phyloP scores from a whole-genome alignment of 2,329 filamentous ascomycete genomes.

The Botrytis porri region DNA sequence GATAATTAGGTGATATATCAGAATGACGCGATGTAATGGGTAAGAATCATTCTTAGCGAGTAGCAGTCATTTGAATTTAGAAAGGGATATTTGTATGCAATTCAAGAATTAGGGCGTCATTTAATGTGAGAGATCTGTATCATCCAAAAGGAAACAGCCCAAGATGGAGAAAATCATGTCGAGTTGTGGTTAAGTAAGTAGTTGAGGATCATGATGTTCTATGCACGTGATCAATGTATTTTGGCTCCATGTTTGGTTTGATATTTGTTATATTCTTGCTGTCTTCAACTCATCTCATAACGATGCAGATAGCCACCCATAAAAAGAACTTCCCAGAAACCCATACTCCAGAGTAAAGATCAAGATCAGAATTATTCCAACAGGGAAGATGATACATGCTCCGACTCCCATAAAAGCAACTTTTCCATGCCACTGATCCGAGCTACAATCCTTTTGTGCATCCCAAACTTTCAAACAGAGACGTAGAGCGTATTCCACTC shows the following conservation, averaged over 20 bases:
- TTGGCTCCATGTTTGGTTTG: background rate
- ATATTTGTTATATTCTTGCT: background rate
- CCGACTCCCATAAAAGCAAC: constrained; percentile 13
- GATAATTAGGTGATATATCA: background rate
- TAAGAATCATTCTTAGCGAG: background rate
- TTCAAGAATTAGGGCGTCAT: background rate
- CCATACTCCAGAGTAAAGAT: constrained; percentile 11
- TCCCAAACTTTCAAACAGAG: constrained; percentile 1
- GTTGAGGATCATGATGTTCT: background rate
- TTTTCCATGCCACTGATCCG: constrained; percentile 11
- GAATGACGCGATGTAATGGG: background rate
- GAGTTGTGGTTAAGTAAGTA: background rate
- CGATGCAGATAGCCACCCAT: background rate
- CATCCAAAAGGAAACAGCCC: background rate
- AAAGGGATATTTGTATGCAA: background rate
- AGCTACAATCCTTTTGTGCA: constrained; percentile 3
- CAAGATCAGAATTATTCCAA: background rate
- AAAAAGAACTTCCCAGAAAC: background rate
- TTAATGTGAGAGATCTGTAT: background rate
- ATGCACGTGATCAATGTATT: background rate
- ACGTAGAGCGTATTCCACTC: background rate
- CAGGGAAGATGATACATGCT: background rate
- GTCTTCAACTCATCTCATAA: background rate
- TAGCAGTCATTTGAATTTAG: background rate
- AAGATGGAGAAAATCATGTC: background rate